Conservation (phyloP, 495 filamentous ascomycete genomes). For the Aspergillus biplanus region DNA sequence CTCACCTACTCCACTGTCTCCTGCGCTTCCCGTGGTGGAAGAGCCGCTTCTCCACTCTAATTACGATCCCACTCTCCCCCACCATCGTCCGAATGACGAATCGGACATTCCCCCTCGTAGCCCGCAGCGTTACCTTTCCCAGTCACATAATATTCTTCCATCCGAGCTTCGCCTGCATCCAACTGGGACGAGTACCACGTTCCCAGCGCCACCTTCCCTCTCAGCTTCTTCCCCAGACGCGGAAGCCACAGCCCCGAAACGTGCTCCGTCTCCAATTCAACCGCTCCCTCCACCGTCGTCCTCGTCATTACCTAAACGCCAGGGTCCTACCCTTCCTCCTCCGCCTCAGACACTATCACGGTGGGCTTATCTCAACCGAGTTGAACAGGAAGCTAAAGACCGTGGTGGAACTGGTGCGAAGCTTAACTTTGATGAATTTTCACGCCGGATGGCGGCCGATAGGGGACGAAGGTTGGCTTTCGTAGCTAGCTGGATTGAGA, state of each 20-base stretch:
- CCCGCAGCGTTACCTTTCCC: conserved; percentile 19
- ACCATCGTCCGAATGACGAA: conserved; percentile 62
- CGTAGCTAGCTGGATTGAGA: conserved; percentile 84
- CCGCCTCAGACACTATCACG: conserved; percentile 52
- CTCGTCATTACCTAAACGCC: conserved; percentile 18
- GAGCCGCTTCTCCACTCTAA: conserved; percentile 24
- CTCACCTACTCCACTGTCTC: conserved; percentile 24
- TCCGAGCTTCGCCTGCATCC: conserved; percentile 38
- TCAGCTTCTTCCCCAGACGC: conserved; percentile 40
- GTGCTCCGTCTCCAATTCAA: conserved; percentile 41
- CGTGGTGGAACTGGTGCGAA: conserved; percentile 77
- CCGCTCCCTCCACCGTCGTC: conserved; percentile 36
- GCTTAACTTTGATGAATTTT: conserved; percentile 74
- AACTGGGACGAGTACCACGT: conserved; percentile 37
- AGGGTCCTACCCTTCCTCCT: conserved; percentile 20
- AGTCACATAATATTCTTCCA: conserved; percentile 27
- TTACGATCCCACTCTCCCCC: conserved; percentile 71
- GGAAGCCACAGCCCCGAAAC: conserved; percentile 44
- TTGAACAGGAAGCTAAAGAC: conserved; percentile 65
- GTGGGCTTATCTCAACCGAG: conserved; percentile 56
- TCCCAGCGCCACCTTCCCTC: conserved; percentile 41
- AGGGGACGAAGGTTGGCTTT: conserved; percentile 70
- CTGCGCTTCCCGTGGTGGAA: conserved; percentile 25
- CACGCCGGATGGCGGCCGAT: conserved; percentile 65
- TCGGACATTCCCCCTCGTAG: conserved; percentile 10